Evolutionary conservation across 805 yeast genomes (phyloP).

Genomic region (Candida broadrunensis): DNA sequence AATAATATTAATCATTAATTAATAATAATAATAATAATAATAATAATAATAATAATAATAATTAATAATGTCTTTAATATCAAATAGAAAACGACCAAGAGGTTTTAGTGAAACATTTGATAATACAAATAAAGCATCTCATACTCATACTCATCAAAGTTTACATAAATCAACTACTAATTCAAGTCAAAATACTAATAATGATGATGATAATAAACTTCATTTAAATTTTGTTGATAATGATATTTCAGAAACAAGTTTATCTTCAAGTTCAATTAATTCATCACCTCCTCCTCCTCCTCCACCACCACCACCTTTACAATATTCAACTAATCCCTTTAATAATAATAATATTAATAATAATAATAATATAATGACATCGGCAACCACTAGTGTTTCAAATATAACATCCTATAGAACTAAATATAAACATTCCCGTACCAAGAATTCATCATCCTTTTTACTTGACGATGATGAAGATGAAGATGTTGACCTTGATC

Average conservation of each 20-base stretch:
- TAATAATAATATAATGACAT: neutral
- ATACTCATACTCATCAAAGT: neutral
- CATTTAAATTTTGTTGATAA: slow-evolving; percentile 3
- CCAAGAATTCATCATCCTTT: neutral
- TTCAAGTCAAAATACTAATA: neutral
- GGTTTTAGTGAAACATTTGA: slow-evolving; percentile 42
- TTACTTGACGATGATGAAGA: slow-evolving; percentile 1
- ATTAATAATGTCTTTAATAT: slow-evolving; percentile 31
- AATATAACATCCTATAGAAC: neutral
- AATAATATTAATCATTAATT: too few relatives aligned
- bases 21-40: too few relatives aligned
- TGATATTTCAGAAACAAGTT: slow-evolving; percentile 3
- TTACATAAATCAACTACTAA: neutral
- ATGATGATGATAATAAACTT: neutral
- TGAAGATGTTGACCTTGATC: slow-evolving; percentile 2
- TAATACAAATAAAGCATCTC: slow-evolving; percentile 5
- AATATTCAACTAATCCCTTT: neutral
- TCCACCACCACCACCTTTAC: neutral
- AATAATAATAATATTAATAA: neutral
- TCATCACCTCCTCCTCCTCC: slow-evolving; percentile 3
- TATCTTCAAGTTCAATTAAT: slow-evolving; percentile 2
- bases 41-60: too few relatives aligned
- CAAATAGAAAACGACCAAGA: slow-evolving; percentile 44
- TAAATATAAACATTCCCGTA: neutral
- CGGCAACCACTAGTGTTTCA: neutral